phyloP scores from a whole-genome alignment of 1,139 yeast species.

The Candida labiduridarum region DNA sequence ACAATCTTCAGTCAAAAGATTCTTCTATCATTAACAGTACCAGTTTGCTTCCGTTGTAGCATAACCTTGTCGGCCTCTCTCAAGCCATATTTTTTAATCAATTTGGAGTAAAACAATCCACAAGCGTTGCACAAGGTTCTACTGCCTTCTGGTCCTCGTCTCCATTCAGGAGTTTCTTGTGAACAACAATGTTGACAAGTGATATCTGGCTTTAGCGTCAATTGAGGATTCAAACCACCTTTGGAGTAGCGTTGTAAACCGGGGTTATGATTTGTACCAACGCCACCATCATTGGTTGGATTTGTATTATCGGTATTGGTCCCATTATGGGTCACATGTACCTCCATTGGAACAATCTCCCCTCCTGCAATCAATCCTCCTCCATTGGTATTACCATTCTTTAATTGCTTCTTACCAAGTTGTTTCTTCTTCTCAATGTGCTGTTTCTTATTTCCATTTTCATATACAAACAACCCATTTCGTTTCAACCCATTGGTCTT shows the following conservation, averaged over 20 bases:
- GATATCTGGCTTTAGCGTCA: constrained; percentile 19
- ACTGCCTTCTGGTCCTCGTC: constrained; percentile 48
- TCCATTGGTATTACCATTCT: neutral
- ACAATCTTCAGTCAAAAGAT: constrained; percentile 11
- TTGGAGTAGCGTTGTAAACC: neutral
- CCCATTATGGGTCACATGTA: constrained; percentile 10
- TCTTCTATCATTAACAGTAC: constrained; percentile 24
- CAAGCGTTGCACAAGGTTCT: constrained; percentile 51
- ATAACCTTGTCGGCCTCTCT: constrained; percentile 28
- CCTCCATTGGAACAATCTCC: constrained; percentile 16
- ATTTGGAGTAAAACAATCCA: constrained; percentile 43
- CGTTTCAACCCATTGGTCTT: constrained; percentile 2
- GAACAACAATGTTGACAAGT: constrained; percentile 33
- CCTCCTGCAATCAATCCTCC: constrained; percentile 13
- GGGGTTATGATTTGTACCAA: neutral
- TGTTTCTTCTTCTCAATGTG: constrained; percentile 7
- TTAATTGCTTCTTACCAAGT: constrained; percentile 7
- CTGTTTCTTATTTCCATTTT: constrained; percentile 8
- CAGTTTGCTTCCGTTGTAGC: constrained; percentile 26
- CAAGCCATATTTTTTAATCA: constrained; percentile 29
- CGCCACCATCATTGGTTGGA: neutral
- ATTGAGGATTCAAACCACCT: constrained; percentile 23
- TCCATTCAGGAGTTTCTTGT: constrained; percentile 48
- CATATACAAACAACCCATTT: constrained; percentile 9
- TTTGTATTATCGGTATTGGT: neutral